Evolutionary conservation across 345 rosid genomes (phyloP).

Genomic region (Psidium friedrichsthalianum): DNA sequence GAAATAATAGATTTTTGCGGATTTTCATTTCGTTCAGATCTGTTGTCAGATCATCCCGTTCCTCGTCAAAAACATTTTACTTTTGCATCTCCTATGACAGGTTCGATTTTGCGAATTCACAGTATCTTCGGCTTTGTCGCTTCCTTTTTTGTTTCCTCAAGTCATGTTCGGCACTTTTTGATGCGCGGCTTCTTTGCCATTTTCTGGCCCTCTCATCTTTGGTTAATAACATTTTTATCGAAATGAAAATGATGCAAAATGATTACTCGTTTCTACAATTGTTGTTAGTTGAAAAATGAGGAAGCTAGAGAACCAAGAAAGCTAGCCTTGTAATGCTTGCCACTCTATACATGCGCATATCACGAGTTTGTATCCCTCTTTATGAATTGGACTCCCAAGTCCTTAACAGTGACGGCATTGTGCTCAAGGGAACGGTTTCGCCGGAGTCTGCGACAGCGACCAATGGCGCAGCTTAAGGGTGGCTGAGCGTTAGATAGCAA

Average conservation of each 20-base stretch:
- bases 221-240: background rate
- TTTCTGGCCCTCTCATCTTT: background rate
- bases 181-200: background rate
- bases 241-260: background rate
- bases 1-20: background rate
- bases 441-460: background rate
- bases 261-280: background rate
- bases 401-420: too few relatives aligned
- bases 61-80: background rate
- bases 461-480: background rate
- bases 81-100: background rate
- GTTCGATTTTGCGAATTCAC: background rate
- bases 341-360: background rate
- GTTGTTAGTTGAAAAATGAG: background rate
- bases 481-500: background rate
- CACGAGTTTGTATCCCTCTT: background rate
- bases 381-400: background rate
- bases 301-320: background rate
- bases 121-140: background rate
- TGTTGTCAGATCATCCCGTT: background rate
- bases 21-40: background rate
- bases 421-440: background rate
- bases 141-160: background rate
- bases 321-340: background rate
- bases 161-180: background rate